Evolutionary conservation across 306 rosid species (phyloP), one percentile per base, ranked within the genome.

Genomic region (Ziziphus jujuba): DNA sequence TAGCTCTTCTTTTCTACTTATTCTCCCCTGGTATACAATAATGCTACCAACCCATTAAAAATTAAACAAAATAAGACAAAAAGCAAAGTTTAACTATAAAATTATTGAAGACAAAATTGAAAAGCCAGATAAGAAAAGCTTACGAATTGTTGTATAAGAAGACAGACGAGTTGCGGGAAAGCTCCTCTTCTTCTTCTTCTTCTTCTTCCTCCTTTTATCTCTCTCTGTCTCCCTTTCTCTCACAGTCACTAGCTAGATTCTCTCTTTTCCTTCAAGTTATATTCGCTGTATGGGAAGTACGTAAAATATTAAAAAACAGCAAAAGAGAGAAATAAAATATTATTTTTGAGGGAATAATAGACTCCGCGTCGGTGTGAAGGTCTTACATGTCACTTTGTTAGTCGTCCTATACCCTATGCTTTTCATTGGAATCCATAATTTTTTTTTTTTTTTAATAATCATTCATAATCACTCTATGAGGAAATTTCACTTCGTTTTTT

Each of bases 91-190:
- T 50, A 50, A 16, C 20, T 7, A 50, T 16, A 50, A 9, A 20
- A n/a, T n/a, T n/a, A 50, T 40, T 40, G 0, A 20, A 14, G 31
- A n/a, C 9, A 36, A 74, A 11, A 52, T 53, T 0, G 20, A 12
- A 56, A 23, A 22, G 40, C 2, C 8, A 14, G 14, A 34, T 33
- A 72, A 62, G 16, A 66, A 57, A 61, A 68, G 71, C 90, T 85
- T 72, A 86, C 86, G 53, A 72, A 75, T 78, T 80, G 75, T 69
- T 58, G 56, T 50, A 67, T 81, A 15, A 72, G 69, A 60, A 15
- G 79, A 40, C 54, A 62, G 79, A 40, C 53, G 62, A 35, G 52
- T 34, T 4, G 25, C 17, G 36, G 71, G 59, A 38, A 56, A 57
- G 59, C 66, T 73, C 73, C 10, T 28, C 53, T 59, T 47, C 56